A percentile compares a stretch with the other conserved stretches of the same genome.
Evolutionary conservation across 1,284 basidiomycete genomes (phyloP).

Genomic region (Golubevia pallescens): DNA sequence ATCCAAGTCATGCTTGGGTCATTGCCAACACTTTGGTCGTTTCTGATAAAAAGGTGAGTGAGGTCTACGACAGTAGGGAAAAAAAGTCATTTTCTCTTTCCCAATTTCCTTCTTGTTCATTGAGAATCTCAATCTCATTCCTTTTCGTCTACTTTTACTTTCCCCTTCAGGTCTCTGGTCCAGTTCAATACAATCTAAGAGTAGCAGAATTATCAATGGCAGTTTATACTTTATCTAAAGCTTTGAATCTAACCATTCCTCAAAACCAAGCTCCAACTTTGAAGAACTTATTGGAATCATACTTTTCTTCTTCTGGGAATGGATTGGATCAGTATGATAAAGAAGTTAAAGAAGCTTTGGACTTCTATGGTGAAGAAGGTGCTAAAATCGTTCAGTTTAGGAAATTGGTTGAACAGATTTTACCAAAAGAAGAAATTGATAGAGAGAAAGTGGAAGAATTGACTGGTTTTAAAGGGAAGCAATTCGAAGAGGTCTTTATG

Average conservation of each 20-base stretch:
- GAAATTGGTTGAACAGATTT: not conserved
- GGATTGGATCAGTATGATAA: slow-evolving; percentile 22
- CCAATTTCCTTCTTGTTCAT: too few species aligned
- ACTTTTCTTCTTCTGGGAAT: slow-evolving; percentile 18
- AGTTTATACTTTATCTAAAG: slow-evolving; percentile 24
- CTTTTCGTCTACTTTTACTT: too few species aligned
- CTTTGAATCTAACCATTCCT: slow-evolving; percentile 16
- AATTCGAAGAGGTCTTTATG: slow-evolving; percentile 50
- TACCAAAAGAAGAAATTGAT: slow-evolving; percentile 21
- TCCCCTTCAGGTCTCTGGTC: slow-evolving; percentile 20
- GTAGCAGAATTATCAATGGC: slow-evolving; percentile 57
- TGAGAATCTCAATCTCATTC: too few species aligned
- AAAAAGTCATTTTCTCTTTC: too few species aligned
- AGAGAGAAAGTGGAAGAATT: slow-evolving; percentile 35
- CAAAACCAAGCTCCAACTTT: slow-evolving; percentile 15
- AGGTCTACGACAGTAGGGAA: too few species aligned
- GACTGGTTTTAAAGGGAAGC: slow-evolving; percentile 29
- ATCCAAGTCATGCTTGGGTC: slow-evolving; percentile 31
- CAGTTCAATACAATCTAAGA: slow-evolving; percentile 59
- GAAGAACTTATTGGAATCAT: slow-evolving; percentile 38
- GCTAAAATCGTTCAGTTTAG: slow-evolving; percentile 27
- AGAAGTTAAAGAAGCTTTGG: slow-evolving; percentile 19
- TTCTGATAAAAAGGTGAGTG: slow-evolving; percentile 53
- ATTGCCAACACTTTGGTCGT: slow-evolving; percentile 57
- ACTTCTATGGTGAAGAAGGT: slow-evolving; percentile 40